Conservation (phyloP, 106 monocot genomes). For the Acorus gramineus region DNA sequence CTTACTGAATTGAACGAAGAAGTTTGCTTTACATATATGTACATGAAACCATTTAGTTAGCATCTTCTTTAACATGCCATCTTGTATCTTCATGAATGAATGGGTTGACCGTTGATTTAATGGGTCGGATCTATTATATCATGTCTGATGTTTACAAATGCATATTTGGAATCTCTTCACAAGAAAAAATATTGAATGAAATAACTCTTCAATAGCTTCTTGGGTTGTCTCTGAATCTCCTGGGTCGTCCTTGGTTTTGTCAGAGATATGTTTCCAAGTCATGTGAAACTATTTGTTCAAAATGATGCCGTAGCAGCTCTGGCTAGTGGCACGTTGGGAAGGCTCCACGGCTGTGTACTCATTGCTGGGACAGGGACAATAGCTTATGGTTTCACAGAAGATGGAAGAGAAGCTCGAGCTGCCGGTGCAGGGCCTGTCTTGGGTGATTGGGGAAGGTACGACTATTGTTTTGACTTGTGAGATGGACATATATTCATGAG, state of each 20-base stretch:
- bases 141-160: no score
- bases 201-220: not conserved
- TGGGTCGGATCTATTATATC: no score
- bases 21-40: no score
- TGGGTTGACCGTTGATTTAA: no score
- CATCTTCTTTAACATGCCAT: no score
- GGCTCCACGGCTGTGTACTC: conserved; percentile 88
- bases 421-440: conserved; percentile 89
- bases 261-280: conserved; percentile 74
- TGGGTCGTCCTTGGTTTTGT: conserved; percentile 1
- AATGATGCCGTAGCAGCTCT: conserved; percentile 97
- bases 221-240: not conserved
- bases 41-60: no score
- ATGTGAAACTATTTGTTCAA: conserved; percentile 77
- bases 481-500: no score
- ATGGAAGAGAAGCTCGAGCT: conserved; percentile 84
- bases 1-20: no score
- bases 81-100: no score
- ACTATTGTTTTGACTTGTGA: not conserved
- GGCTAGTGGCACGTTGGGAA: conserved; percentile 96
- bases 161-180: no score
- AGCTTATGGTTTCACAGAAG: conserved; percentile 87
- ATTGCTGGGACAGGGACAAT: conserved; percentile 93
- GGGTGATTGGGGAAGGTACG: conserved; percentile 98
- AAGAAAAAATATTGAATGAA: not conserved